Base-by-base conservation (phyloP, 2,329 filamentous ascomycete species). In the Ploettnerulaceae sp. region DNA sequence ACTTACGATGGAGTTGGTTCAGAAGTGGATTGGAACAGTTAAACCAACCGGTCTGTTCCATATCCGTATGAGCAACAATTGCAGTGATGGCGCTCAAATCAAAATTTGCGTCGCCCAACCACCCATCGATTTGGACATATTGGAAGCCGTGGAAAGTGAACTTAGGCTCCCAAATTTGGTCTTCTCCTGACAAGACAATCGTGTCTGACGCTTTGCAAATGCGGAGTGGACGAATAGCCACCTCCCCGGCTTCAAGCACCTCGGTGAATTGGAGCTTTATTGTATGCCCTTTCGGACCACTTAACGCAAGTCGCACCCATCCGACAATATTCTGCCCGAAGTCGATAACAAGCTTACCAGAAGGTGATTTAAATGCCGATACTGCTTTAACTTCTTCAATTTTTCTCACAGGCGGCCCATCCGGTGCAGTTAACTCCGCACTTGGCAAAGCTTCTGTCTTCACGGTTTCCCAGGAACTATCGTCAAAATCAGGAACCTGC, bases 271-370 rank as follows among this genome's bases (percentile, higher is more conserved):
- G 55, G n/a, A 72, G 58, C 3, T 62, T 68, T 15, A 79, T 67
- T 11, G 60, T 65, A 1, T 66, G 62, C 1, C 69, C 70, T 2
- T 56, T 54, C 0, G 64, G 60, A 0, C 65, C 69, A 35, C 51
- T 51, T 1, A 71, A 55, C 1, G 60, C 57, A 11, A 79, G 51
- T 0, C 63, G 61, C 1, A 77, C 45, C 53, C 67, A 67, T 1
- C 76, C 77, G 0, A 78, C 76, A 0, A 80, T 60, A 52, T 81
- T 79, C 56, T 80, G 76, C 1, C 76, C 75, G 57, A 80, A 79
- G 51, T 80, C 75, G 33, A 77, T 45, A 4, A 77, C 57, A 0
- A 62, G 68, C 50, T 72, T 73, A 1, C 71, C 70, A 0, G 67
- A 67, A 0, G 65, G 61, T 0, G 67, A 55, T 48, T 51, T 59